Conservation (phyloP, 768 basidiomycete species). For the Dentipellis fragilis region DNA sequence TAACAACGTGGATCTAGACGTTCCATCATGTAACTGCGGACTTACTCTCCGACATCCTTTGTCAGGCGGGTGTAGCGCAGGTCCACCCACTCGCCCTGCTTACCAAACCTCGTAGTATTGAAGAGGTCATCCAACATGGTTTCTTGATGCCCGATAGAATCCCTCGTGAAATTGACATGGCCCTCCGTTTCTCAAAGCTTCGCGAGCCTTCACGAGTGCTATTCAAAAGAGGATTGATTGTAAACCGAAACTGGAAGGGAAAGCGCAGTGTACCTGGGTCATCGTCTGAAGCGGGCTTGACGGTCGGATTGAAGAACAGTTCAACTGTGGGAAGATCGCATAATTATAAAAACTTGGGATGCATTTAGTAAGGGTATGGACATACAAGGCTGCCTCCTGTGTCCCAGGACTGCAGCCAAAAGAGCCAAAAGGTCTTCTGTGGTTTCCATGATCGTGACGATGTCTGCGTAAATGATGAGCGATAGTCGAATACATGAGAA, state of each 20-base stretch:
- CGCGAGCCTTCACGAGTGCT: constrained; percentile 55
- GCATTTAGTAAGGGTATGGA: constrained; percentile 5
- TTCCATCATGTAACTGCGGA: constrained; percentile 14
- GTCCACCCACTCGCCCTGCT: constrained; percentile 93
- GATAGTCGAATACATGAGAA: too few species aligned
- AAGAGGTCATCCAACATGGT: constrained; percentile 59
- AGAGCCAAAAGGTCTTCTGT: constrained; percentile 70
- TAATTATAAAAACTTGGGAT: neutral
- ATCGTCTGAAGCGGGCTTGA: constrained; percentile 26
- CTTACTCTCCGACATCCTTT: constrained; percentile 85
- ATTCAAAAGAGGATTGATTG: neutral
- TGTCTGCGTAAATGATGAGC: constrained; percentile 33
- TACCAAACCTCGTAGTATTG: constrained; percentile 55
- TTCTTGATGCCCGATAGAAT: constrained; percentile 43
- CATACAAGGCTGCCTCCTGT: constrained; percentile 81
- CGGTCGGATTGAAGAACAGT: constrained; percentile 34
- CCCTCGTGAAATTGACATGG: constrained; percentile 38
- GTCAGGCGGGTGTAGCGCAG: constrained; percentile 72
- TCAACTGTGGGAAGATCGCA: too few species aligned
- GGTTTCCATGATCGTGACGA: constrained; percentile 42
- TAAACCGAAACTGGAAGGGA: neutral
- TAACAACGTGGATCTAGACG: neutral
- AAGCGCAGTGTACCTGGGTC: constrained; percentile 28
- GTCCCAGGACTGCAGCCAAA: constrained; percentile 71
- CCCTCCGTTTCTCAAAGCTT: constrained; percentile 57